phyloP scores from a whole-genome alignment of 345 rosid species.

The Acer saccharum region DNA sequence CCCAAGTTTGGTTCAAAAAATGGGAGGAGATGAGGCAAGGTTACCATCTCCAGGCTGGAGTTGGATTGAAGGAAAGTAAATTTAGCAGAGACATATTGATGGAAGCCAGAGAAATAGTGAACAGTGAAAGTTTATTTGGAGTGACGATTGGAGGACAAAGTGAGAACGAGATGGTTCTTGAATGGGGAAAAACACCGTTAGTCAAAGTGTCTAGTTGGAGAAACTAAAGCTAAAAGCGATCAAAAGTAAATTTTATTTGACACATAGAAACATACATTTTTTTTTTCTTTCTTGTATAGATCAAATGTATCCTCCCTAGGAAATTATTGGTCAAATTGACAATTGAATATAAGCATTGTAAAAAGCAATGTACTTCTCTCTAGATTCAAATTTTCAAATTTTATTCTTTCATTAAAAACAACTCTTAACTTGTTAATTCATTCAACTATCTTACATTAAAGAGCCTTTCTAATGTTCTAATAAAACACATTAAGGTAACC shows the following conservation, averaged over 20 bases:
- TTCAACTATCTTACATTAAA: too few relatives aligned
- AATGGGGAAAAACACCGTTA: constrained; percentile 42
- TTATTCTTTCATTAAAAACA: neutral
- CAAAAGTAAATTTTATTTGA: neutral
- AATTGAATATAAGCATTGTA: neutral
- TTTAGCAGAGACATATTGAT: constrained; percentile 29
- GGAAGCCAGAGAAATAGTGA: constrained; percentile 48
- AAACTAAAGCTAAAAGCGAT: constrained; percentile 8
- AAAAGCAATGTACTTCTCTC: neutral
- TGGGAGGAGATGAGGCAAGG: constrained; percentile 41
- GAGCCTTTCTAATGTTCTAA: too few relatives aligned
- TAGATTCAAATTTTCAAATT: neutral
- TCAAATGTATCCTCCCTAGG: neutral
- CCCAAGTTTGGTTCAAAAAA: constrained; percentile 34
- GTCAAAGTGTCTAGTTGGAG: constrained; percentile 47
- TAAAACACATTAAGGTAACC: neutral
- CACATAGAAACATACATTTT: neutral
- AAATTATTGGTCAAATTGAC: neutral
- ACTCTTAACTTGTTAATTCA: neutral
- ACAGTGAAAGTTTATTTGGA: constrained; percentile 31
- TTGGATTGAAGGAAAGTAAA: constrained; percentile 22
- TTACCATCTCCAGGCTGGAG: neutral
- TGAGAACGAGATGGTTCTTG: constrained; percentile 44
- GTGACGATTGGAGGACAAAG: constrained; percentile 39
- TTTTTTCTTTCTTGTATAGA: constrained; percentile 2